These are phyloP conservation scores for Saksenaea vasiformis DNA, from an alignment of 371 early-diverging fungal species.

Conservation along the genomic window DNA sequence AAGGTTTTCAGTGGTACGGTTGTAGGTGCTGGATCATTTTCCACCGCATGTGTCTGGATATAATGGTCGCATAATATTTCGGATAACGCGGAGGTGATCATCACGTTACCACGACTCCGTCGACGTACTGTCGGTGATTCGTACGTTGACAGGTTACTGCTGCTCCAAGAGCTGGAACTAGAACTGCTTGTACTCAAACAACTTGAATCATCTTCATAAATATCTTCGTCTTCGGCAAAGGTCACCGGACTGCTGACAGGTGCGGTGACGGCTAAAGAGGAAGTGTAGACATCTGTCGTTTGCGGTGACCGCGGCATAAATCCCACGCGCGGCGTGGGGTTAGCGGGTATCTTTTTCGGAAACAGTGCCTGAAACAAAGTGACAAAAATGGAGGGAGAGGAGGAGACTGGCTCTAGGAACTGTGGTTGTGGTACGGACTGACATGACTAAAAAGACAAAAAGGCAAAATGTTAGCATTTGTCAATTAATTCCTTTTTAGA, in stretches of 20 bases:
- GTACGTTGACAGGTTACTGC: background rate
- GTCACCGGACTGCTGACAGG: conserved; percentile 1
- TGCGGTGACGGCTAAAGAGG: conserved; percentile 8
- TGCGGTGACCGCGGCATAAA: conserved; percentile 11
- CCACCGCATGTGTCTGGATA: conserved; percentile 1
- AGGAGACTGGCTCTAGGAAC: background rate
- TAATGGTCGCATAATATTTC: conserved; percentile 14
- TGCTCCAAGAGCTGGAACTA: conserved; percentile 5
- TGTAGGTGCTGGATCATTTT: conserved; percentile 1
- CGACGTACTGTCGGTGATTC: background rate
- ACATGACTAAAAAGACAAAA: background rate
- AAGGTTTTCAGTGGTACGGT: conserved; percentile 5
- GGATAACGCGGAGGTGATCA: conserved; percentile 9
- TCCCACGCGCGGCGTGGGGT: background rate
- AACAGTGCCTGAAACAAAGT: background rate
- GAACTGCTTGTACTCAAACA: conserved; percentile 1
- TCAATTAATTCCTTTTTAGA: background rate
- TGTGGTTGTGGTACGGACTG: background rate
- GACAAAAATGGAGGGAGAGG: background rate
- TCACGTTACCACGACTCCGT: conserved; percentile 4
- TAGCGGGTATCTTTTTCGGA: background rate
- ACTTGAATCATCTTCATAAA: conserved; percentile 8
- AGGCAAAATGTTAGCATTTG: background rate
- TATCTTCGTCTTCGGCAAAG: background rate
- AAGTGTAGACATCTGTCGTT: conserved; percentile 11